A percentile compares a stretch with the other conserved stretches of the same genome.
phyloP scores from a whole-genome alignment of 1,284 basidiomycete genomes.

The Ustilago cynodontis region DNA sequence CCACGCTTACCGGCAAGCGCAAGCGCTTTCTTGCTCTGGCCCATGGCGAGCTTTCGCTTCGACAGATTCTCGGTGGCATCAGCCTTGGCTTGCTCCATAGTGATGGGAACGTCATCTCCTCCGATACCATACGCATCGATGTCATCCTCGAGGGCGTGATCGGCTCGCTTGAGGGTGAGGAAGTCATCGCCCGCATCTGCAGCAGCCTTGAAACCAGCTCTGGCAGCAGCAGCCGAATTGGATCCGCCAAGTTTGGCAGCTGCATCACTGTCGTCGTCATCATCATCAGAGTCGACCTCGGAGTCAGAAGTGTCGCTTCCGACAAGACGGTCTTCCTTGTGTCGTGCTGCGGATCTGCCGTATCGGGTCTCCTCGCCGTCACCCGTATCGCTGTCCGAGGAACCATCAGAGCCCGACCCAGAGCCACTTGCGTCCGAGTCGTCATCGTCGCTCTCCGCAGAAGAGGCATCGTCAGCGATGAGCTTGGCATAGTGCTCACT shows the following conservation, averaged over 20 bases:
- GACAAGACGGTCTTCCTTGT: constrained; percentile 40
- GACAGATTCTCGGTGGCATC: constrained; percentile 72
- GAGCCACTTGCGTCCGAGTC: constrained; percentile 22
- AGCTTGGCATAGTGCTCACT: constrained; percentile 92
- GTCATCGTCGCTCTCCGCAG: constrained; percentile 24
- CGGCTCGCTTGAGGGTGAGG: constrained; percentile 88
- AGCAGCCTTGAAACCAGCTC: neutral
- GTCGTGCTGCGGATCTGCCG: constrained; percentile 21
- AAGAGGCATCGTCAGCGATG: constrained; percentile 73
- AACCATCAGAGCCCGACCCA: constrained; percentile 18
- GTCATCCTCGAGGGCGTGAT: constrained; percentile 79
- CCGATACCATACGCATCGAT: constrained; percentile 47
- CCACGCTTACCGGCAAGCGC: constrained; percentile 84
- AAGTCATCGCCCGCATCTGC: constrained; percentile 79
- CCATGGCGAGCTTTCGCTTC: constrained; percentile 79
- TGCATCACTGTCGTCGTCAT: constrained; percentile 9
- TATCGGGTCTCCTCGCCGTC: constrained; percentile 46
- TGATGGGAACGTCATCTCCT: constrained; percentile 22
- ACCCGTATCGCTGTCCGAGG: constrained; percentile 14
- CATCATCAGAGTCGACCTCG: constrained; percentile 42
- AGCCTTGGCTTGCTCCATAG: constrained; percentile 68
- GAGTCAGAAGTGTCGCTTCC: constrained; percentile 64
- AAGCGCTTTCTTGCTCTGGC: constrained; percentile 83
- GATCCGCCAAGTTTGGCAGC: constrained; percentile 1
- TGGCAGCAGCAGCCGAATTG: constrained; percentile 11